Evolutionary conservation across 352 stramenopile genomes (phyloP), one percentile per base, ranked within the genome.

Genomic region (Globisporangium carolinianum): DNA sequence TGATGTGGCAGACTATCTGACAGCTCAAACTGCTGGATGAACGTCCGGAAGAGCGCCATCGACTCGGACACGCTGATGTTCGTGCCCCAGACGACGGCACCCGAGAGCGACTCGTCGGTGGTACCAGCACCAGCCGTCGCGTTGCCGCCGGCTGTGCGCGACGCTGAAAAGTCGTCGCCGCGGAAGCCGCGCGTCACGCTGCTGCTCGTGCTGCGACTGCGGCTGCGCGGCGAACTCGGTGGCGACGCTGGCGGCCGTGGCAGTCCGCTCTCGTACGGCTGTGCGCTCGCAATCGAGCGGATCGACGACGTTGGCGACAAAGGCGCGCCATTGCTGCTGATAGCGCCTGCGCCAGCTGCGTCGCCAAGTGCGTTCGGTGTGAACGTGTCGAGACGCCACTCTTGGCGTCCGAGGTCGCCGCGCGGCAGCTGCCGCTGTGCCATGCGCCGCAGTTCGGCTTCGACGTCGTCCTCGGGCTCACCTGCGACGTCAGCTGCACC

Each of bases 1-100:
- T 57, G 41, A 1, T 51, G 53, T 39, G 51, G 58, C n/a, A 59
- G 53, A 5, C 69, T 68, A 7, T 66, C 63, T 0, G 73, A 65
- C 36, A 74, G 70, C 32, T 68, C 66, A 65, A 94, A 98, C 55
- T 94, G 72, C 38, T 94, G 73, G 48, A 98, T 48, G 59, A 98
- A 98, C 24, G 63, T 56, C 52, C 89, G 72, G 67, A 98, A 98
- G 14, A 91, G 62, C 12, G 76, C 69, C 85, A 97, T 97, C n/a
- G 83, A 91, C 51, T 95, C 87, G 5, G 90, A 79, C 8, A 98
- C 86, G 46, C 91, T 96, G 53, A 98, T 93, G 62, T 96, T 96
- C 7, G 94, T 98, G 46, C 93, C 93, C 87, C 89, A 97, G 5
- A 98, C 94, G 11, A 98, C 88, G 1, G 91, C 87, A 9, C 90